Evolutionary conservation across 805 yeast species (phyloP).

Genomic region (Pichia nanzhaoensis): DNA sequence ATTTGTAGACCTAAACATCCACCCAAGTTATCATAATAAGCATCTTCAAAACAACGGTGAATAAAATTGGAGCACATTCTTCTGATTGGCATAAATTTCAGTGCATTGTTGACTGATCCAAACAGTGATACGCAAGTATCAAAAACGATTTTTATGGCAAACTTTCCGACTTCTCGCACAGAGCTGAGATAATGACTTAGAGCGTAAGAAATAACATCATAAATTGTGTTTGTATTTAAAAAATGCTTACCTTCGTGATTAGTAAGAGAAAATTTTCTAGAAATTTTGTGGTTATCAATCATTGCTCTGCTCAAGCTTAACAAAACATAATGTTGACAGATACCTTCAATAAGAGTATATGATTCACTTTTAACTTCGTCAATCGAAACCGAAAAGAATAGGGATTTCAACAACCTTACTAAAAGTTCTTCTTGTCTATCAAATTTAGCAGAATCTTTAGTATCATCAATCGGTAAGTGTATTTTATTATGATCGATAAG

Average conservation of each 20-base stretch:
- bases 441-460: constrained; percentile 43
- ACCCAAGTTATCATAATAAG: constrained; percentile 78
- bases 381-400: constrained; percentile 72
- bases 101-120: constrained; percentile 58
- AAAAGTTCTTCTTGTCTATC: constrained; percentile 61
- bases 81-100: constrained; percentile 69
- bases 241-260: constrained; percentile 73
- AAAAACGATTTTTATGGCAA: constrained; percentile 56
- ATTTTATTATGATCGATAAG: constrained; percentile 18
- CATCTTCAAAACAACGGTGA: constrained; percentile 88
- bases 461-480: constrained; percentile 32
- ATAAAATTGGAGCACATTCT: constrained; percentile 74
- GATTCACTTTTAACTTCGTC: constrained; percentile 71
- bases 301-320: constrained; percentile 71
- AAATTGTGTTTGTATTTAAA: constrained; percentile 61
- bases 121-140: constrained; percentile 57
- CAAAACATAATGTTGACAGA: constrained; percentile 74
- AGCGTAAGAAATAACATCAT: constrained; percentile 73
- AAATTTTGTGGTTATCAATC: constrained; percentile 57
- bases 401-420: constrained; percentile 54
- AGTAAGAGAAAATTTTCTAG: constrained; percentile 63
- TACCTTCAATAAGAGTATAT: constrained; percentile 46
- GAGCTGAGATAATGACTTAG: constrained; percentile 67
- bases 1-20: constrained; percentile 80
- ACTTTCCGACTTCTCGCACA: constrained; percentile 66